Conservation (phyloP, 73 alveolate genomes). For the Uronychia binucleata region DNA sequence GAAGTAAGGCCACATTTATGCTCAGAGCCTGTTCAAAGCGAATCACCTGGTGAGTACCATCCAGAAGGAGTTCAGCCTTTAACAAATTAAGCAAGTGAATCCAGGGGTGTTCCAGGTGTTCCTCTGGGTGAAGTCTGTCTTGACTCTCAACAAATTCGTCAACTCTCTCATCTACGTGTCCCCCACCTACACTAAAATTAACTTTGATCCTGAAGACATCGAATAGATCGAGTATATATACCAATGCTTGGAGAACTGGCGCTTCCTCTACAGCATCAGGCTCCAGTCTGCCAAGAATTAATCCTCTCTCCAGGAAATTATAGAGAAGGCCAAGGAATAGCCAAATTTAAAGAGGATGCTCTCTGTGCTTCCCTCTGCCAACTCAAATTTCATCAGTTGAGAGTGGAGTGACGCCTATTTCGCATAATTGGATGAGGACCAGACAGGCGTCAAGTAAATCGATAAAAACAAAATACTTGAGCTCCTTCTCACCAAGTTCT, state of each 20-base stretch:
- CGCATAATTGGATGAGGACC: background rate
- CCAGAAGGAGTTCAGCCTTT: constrained; percentile 34
- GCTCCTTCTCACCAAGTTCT: background rate
- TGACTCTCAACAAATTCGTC: constrained; percentile 63
- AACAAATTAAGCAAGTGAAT: constrained; percentile 54
- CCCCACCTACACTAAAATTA: constrained; percentile 60
- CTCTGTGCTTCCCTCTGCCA: background rate
- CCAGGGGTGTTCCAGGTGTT: constrained; percentile 74
- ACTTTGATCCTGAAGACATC: constrained; percentile 64
- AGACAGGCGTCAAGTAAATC: background rate
- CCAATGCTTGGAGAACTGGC: constrained; percentile 74
- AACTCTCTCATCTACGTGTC: constrained; percentile 75
- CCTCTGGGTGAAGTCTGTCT: constrained; percentile 70
- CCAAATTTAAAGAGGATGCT: background rate
- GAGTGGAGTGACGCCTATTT: background rate
- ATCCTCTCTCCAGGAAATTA: constrained; percentile 6
- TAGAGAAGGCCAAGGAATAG: constrained; percentile 3
- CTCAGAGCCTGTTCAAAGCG: constrained; percentile 52
- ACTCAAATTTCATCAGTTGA: background rate
- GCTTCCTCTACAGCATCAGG: constrained; percentile 44
- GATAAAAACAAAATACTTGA: background rate
- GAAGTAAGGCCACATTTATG: constrained; percentile 31
- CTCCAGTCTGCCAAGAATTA: constrained; percentile 10
- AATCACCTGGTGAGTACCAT: constrained; percentile 54
- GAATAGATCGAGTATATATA: constrained; percentile 63